A percentile compares a stretch with the other conserved stretches of the same genome.
These are phyloP conservation scores for Pythium sukuiense DNA, from an alignment of 352 stramenopile genomes.

Conservation along the genomic window DNA sequence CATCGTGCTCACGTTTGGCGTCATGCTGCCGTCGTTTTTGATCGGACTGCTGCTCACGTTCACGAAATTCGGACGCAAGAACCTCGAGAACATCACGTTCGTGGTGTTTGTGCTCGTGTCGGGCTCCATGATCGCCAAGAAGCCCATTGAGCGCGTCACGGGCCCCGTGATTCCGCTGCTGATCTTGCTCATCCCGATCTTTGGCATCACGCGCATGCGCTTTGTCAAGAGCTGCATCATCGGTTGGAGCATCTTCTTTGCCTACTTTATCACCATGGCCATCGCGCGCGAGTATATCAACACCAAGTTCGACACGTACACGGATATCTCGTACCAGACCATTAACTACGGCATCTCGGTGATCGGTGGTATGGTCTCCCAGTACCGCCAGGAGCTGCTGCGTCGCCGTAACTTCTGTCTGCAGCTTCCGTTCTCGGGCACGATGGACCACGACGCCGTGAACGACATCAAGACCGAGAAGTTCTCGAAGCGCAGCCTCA, in stretches of 20 bases:
- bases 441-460: conserved; percentile 62
- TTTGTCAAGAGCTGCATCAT: conserved; percentile 74
- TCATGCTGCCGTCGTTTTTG: conserved; percentile 55
- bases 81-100: conserved; percentile 68
- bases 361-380: conserved; percentile 82
- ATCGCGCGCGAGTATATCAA: conserved; percentile 40
- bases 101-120: conserved; percentile 61
- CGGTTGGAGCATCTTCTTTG: conserved; percentile 71
- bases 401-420: conserved; percentile 77
- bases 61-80: conserved; percentile 41
- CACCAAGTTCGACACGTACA: conserved; percentile 58
- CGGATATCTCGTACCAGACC: conserved; percentile 77
- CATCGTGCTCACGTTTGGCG: conserved; percentile 55
- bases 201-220: conserved; percentile 82
- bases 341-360: conserved; percentile 83
- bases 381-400: conserved; percentile 80
- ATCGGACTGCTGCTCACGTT: conserved; percentile 58
- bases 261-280: conserved; percentile 64
- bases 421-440: conserved; percentile 70
- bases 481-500: conserved; percentile 68
- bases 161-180: conserved; percentile 72
- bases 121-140: conserved; percentile 75
- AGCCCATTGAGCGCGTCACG: conserved; percentile 66
- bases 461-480: conserved; percentile 65
- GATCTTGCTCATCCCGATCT: conserved; percentile 83